Conservation (phyloP, 495 filamentous ascomycete genomes). For the Talaromyces borbonicus region DNA sequence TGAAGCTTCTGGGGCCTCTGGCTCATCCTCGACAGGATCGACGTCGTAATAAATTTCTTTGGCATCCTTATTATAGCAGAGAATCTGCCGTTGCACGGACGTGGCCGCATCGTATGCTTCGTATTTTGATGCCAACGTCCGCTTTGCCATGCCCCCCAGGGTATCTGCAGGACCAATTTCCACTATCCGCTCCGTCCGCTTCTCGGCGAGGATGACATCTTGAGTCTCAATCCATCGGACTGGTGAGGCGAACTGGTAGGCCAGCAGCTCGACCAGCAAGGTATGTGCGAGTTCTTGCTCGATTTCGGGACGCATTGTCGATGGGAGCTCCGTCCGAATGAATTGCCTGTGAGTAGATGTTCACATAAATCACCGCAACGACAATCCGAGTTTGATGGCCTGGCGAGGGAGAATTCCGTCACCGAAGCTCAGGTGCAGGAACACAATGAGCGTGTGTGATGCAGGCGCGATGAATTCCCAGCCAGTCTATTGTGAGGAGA, state of each 20-base stretch:
- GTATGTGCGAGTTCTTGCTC: conserved; percentile 98
- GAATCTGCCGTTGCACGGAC: conserved; percentile 89
- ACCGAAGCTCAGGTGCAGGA: neutral
- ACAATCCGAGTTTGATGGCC: neutral
- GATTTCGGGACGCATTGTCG: conserved; percentile 90
- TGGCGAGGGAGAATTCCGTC: conserved; percentile 10
- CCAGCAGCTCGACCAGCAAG: conserved; percentile 92
- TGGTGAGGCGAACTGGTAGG: conserved; percentile 97
- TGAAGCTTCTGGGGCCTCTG: conserved; percentile 40
- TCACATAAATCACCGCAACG: neutral
- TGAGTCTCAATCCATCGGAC: conserved; percentile 99
- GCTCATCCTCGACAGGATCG: conserved; percentile 88
- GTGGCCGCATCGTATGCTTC: conserved; percentile 97
- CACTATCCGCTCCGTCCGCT: conserved; percentile 91
- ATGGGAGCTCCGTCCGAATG: conserved; percentile 62
- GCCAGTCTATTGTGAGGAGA: conserved; percentile 5
- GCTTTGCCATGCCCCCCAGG: conserved; percentile 94
- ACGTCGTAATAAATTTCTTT: conserved; percentile 99
- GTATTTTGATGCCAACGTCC: conserved; percentile 93
- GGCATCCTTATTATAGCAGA: conserved; percentile 98
- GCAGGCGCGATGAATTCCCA: neutral
- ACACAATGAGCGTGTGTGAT: neutral
- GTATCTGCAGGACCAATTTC: conserved; percentile 97
- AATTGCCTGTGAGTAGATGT: conserved; percentile 48
- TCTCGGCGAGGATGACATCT: conserved; percentile 96